Base-by-base conservation (phyloP, 2,329 filamentous ascomycete genomes). In the Penicillium sp. region DNA sequence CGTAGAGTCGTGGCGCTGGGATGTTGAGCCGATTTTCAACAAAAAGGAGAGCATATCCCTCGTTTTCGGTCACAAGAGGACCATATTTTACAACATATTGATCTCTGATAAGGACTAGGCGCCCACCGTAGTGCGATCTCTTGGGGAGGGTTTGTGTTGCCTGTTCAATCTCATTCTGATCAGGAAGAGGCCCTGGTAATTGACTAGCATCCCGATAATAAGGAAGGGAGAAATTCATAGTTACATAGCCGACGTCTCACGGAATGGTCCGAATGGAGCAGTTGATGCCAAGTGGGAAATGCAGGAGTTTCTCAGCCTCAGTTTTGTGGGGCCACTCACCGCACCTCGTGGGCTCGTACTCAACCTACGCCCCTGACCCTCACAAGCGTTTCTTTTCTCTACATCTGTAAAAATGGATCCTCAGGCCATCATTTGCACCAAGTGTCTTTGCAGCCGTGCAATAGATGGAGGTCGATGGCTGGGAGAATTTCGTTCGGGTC, bases 11-110 rank as follows among this genome's bases (percentile, higher is more conserved):
- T 45, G 55, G 57, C 4, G 49, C 57, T 49, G 54, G 14, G 39
- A 57, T 57, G 19, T 48, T 37, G 41, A 58, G 57, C 10, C 22
- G 34, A 36, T 54, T 9, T 52, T 59, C 54, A 49, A 58, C 34
- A 39, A 59, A 59, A 29, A 58, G 36, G 35, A 59, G 46, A 56
- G 58, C 46, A 53, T 59, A 44, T 39, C 56, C 58, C 46, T 61
- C 55, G 42, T 59, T 58, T 49, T 60, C 56, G 22, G 49, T 49
- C 37, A 60, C 47, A 46, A 52, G 39, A 3, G 54, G 42, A 46
- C 56, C 54, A 38, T 60, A 59, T 56, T 57, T 59, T 42, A 57
- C 56, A 41, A 55, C 54, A 46, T 55, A 58, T 49, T 30, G 29
- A 31, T 58, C 48, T 49, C 53, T 49, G 31, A 60, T 52, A 18